Evolutionary conservation across 768 basidiomycete genomes (phyloP).

Genomic region (Strobilomyces confusus): DNA sequence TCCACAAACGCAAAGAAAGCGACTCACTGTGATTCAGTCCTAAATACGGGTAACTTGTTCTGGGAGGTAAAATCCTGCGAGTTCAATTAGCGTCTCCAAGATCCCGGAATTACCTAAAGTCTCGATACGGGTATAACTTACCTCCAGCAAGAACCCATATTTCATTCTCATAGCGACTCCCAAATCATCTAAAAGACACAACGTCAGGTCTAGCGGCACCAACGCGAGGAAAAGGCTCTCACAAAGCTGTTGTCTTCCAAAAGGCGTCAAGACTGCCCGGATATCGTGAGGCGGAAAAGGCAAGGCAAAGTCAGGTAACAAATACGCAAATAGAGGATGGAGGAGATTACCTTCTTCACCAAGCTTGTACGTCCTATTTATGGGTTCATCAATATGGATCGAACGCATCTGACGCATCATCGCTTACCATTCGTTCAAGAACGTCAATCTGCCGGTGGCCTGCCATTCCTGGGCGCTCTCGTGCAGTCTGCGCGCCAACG

Average conservation of each 20-base stretch:
- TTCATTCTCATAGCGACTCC: constrained; percentile 70
- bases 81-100: constrained; percentile 15
- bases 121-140: constrained; percentile 10
- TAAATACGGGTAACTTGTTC: constrained; percentile 69
- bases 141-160: constrained; percentile 75
- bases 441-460: constrained; percentile 60
- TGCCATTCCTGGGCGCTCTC: constrained; percentile 55
- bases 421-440: constrained; percentile 77
- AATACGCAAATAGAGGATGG: background rate
- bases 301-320: background rate
- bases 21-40: constrained; percentile 69
- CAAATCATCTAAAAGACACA: constrained; percentile 45
- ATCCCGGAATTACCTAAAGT: constrained; percentile 1
- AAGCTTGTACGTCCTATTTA: constrained; percentile 77
- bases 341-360: constrained; percentile 68
- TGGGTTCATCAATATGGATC: background rate
- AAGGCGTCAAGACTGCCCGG: constrained; percentile 72
- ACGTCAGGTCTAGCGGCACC: background rate
- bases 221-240: constrained; percentile 20
- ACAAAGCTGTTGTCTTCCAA: constrained; percentile 86
- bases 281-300: too few species aligned
- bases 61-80: constrained; percentile 55
- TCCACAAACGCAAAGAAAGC: background rate
- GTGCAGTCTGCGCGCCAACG: constrained; percentile 54
- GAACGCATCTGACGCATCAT: constrained; percentile 5